These are phyloP conservation scores for Aspergillus arachidicola DNA, from an alignment of 2,329 filamentous ascomycete species.

Conservation along the genomic window DNA sequence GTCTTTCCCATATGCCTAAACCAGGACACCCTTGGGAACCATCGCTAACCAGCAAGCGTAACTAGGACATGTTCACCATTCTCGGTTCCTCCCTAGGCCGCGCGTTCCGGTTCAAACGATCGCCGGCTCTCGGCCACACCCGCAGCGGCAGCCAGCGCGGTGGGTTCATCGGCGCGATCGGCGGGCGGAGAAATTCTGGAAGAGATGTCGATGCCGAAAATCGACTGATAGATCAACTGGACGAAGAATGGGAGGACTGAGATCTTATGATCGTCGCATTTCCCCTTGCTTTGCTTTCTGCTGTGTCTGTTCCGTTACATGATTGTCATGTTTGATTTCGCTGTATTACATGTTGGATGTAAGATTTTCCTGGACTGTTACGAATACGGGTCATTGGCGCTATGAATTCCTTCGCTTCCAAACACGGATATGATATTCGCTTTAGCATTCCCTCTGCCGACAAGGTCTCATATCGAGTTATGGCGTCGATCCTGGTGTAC, in stretches of 20 bases:
- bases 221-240: constrained; percentile 88
- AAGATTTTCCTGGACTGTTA: not conserved
- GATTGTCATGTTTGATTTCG: not conserved
- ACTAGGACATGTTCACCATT: constrained; percentile 52
- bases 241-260: constrained; percentile 92
- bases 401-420: not conserved
- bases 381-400: not conserved
- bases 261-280: not conserved
- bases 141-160: constrained; percentile 32
- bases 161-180: constrained; percentile 40
- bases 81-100: constrained; percentile 48
- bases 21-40: not conserved
- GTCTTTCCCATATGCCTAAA: not conserved
- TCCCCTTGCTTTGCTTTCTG: not conserved
- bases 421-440: not conserved
- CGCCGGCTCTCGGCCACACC: constrained; percentile 37
- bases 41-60: constrained; percentile 7
- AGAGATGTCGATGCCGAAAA: constrained; percentile 77
- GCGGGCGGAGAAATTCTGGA: constrained; percentile 29
- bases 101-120: constrained; percentile 39
- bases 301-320: not conserved
- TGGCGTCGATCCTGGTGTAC: not conserved
- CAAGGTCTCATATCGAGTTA: not conserved
- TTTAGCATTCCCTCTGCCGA: not conserved
- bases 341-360: not conserved